phyloP scores from a whole-genome alignment of 371 early-diverging fungal species.

The Mucor circinelloides region DNA sequence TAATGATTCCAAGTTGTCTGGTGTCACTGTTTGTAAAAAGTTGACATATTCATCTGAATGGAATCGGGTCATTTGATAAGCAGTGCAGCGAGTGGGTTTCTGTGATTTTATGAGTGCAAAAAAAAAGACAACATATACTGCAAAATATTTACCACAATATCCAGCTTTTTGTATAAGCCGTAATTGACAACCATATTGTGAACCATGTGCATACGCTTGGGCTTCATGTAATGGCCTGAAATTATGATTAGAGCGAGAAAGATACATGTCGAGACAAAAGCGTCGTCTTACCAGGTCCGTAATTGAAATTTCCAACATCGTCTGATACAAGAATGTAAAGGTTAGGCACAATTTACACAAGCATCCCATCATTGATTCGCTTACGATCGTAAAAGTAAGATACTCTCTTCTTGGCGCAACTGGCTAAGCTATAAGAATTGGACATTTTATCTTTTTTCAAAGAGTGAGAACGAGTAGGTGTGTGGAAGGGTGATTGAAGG shows the following conservation, averaged over 20 bases:
- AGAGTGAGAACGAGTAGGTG: background rate
- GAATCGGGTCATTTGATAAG: constrained; percentile 96
- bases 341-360: background rate
- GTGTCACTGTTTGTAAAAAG: constrained; percentile 93
- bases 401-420: constrained; percentile 66
- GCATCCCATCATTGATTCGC: constrained; percentile 1
- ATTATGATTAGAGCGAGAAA: background rate
- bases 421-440: constrained; percentile 51
- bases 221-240: constrained; percentile 98
- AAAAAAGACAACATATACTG: background rate
- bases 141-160: constrained; percentile 64
- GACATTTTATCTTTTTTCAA: constrained; percentile 26
- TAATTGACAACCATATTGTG: constrained; percentile 97
- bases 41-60: constrained; percentile 99
- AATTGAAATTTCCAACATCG: constrained; percentile 89
- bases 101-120: constrained; percentile 15
- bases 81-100: constrained; percentile 89
- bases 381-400: constrained; percentile 81
- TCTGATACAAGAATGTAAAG: constrained; percentile 37
- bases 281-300: constrained; percentile 69
- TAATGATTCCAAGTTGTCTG: constrained; percentile 88
- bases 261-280: background rate
- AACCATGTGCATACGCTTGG: constrained; percentile 97
- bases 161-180: constrained; percentile 95
- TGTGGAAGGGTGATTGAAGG: background rate